Conservation (phyloP, 352 stramenopile species). For the Globisporangium yorkense region DNA sequence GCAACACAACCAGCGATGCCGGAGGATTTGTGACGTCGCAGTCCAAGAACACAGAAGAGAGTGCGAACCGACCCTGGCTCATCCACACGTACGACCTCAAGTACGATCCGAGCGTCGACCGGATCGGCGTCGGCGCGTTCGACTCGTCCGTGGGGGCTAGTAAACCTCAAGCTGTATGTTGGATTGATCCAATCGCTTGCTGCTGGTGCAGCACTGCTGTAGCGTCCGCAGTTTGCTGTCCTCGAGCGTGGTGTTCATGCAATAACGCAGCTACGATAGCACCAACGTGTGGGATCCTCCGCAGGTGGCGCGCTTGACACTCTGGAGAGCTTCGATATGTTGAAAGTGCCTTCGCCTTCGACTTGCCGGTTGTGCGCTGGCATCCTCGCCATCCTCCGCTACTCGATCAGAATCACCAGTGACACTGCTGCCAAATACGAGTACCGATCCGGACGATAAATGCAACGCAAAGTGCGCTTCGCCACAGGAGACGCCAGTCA, state of each 20-base stretch:
- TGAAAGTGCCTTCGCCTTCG: slow-evolving; percentile 6
- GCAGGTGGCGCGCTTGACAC: slow-evolving; percentile 20
- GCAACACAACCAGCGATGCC: too few species aligned
- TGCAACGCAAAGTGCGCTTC: slow-evolving; percentile 39
- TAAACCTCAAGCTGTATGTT: too few species aligned
- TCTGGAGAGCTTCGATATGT: neutral
- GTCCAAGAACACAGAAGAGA: too few species aligned
- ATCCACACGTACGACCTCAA: neutral
- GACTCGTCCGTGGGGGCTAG: too few species aligned
- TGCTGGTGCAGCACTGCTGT: too few species aligned
- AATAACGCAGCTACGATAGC: slow-evolving; percentile 3
- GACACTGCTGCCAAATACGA: slow-evolving; percentile 18
- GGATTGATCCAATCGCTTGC: too few species aligned
- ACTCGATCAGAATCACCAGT: slow-evolving; percentile 7
- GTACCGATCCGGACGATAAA: slow-evolving; percentile 19
- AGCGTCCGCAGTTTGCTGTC: too few species aligned
- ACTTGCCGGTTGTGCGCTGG: slow-evolving; percentile 8
- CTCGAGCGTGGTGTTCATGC: too few species aligned
- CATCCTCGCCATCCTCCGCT: slow-evolving; percentile 17
- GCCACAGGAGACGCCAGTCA: slow-evolving; percentile 31
- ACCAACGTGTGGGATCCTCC: slow-evolving; percentile 36
- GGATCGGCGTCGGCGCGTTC: too few species aligned
- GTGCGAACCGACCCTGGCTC: too few species aligned
- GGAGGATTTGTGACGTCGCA: too few species aligned
- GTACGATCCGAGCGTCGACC: neutral